Conservation (phyloP, 2,329 filamentous ascomycete genomes). For the Fusarium nanum region DNA sequence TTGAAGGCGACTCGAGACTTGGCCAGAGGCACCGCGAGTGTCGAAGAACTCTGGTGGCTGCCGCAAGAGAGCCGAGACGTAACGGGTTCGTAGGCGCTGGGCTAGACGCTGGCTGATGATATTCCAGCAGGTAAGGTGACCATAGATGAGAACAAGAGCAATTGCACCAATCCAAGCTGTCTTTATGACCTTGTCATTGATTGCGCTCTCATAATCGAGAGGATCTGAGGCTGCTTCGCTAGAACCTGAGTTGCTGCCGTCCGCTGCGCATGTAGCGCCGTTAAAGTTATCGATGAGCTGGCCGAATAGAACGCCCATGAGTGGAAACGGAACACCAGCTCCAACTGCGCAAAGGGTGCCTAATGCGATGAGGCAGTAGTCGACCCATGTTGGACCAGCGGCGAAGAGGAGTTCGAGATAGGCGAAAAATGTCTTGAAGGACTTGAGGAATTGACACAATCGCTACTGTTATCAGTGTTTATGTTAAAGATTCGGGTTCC, state of each 20-base stretch:
- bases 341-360: constrained; percentile 62
- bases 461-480: not conserved
- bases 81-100: constrained; percentile 69
- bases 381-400: constrained; percentile 53
- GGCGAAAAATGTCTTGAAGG: constrained; percentile 26
- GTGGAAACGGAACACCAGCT: constrained; percentile 70
- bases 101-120: constrained; percentile 72
- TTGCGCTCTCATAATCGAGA: constrained; percentile 53
- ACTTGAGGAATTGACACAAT: not conserved
- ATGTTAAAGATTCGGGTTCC: not conserved
- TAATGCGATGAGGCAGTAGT: constrained; percentile 54
- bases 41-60: constrained; percentile 75
- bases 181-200: constrained; percentile 68
- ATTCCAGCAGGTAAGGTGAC: constrained; percentile 72
- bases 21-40: constrained; percentile 65
- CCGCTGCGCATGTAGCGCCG: constrained; percentile 60
- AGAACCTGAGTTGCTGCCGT: constrained; percentile 17
- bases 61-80: constrained; percentile 67
- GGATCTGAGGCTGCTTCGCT: constrained; percentile 35
- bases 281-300: constrained; percentile 72
- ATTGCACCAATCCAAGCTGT: constrained; percentile 71
- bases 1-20: constrained; percentile 73
- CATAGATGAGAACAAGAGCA: constrained; percentile 71
- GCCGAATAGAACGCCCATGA: constrained; percentile 73
- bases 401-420: constrained; percentile 58